Evolutionary conservation across 352 stramenopile species (phyloP).

Genomic region (Phytophthora sojae): DNA sequence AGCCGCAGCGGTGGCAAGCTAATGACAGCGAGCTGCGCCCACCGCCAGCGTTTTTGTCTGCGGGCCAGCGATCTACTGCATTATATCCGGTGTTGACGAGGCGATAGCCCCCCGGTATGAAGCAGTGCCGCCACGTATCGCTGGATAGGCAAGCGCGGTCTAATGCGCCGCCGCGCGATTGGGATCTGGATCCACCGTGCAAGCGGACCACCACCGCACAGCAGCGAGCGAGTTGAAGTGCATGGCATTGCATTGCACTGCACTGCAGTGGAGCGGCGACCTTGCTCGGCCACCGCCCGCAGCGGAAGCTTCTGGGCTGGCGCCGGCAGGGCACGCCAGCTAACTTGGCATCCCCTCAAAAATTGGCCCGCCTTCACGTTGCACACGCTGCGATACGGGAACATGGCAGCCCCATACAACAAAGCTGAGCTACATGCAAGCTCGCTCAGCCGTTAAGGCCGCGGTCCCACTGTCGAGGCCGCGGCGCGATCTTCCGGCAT

Average conservation of each 20-base stretch:
- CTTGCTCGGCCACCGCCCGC: too few relatives aligned
- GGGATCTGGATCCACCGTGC: constrained; percentile 1
- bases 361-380: constrained; percentile 25
- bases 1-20: background rate
- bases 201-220: background rate
- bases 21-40: background rate
- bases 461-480: constrained; percentile 26
- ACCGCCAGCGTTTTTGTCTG: constrained; percentile 27
- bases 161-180: background rate
- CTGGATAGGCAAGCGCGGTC: constrained; percentile 26
- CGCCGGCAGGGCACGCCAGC: constrained; percentile 33
- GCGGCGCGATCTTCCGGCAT: constrained; percentile 14
- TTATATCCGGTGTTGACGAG: constrained; percentile 24
- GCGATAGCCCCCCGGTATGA: constrained; percentile 28
- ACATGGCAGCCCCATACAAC: constrained; percentile 26
- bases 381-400: constrained; percentile 30
- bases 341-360: constrained; percentile 42
- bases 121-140: constrained; percentile 16
- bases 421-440: too few relatives aligned
- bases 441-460: constrained; percentile 2
- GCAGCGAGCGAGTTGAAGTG: background rate
- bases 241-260: too few relatives aligned
- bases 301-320: constrained; percentile 37
- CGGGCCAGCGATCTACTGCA: constrained; percentile 13
- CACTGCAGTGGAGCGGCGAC: too few relatives aligned